phyloP scores from a whole-genome alignment of 1,139 yeast genomes.

The Hansenula lynferdii region DNA sequence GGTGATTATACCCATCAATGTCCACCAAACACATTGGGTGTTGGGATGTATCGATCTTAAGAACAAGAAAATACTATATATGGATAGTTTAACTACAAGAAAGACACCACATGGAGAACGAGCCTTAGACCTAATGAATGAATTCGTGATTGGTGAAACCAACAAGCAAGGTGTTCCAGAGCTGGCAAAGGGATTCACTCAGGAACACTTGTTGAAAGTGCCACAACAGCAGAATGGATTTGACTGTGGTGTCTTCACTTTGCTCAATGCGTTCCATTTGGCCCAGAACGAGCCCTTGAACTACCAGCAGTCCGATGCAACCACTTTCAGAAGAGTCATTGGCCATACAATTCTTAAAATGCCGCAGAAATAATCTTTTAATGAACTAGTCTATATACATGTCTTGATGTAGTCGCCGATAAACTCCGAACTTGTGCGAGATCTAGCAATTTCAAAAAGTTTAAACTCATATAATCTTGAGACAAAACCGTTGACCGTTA shows the following conservation, averaged over 20 bases:
- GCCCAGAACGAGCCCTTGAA: conserved; percentile 41
- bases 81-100: conserved; percentile 59
- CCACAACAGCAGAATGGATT: conserved; percentile 90
- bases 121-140: conserved; percentile 49
- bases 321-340: conserved; percentile 62
- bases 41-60: conserved; percentile 70
- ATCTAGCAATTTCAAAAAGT: too few species aligned
- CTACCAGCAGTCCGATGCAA: conserved; percentile 71
- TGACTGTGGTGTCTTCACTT: conserved; percentile 95
- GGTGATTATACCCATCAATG: conserved; percentile 79
- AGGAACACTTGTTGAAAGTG: conserved; percentile 36
- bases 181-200: conserved; percentile 24
- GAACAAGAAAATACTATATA: conserved; percentile 55
- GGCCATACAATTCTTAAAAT: conserved; percentile 29
- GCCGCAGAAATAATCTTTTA: not conserved
- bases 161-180: conserved; percentile 36
- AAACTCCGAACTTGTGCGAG: too few species aligned
- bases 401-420: too few species aligned
- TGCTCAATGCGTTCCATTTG: conserved; percentile 68
- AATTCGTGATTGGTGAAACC: conserved; percentile 58
- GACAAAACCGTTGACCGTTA: too few species aligned
- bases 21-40: conserved; percentile 90
- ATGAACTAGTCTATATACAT: too few species aligned
- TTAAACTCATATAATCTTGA: too few species aligned
- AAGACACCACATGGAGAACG: conserved; percentile 49